Evolutionary conservation across 192 early-diverging fungal genomes (phyloP).

Genomic region (Entrophospora sp.): DNA sequence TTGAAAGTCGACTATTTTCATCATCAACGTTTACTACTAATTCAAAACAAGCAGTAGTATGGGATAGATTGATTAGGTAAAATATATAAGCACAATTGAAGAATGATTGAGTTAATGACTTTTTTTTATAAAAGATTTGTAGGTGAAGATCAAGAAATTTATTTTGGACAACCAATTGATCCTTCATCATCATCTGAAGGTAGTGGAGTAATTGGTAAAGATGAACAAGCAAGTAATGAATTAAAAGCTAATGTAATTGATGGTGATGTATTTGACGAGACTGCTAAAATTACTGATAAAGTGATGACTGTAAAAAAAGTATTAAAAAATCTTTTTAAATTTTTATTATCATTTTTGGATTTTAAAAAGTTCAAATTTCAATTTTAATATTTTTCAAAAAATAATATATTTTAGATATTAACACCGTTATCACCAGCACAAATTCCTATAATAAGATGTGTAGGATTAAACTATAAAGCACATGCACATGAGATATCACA

Average conservation of each 20-base stretch:
- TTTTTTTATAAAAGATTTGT: constrained; percentile 33
- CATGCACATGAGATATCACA: constrained; percentile 49
- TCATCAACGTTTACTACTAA: no score
- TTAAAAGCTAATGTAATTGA: constrained; percentile 37
- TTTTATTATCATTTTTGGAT: background rate
- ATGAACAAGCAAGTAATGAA: background rate
- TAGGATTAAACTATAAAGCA: constrained; percentile 51
- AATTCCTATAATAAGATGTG: constrained; percentile 38
- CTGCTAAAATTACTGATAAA: constrained; percentile 28
- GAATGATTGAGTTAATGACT: no score
- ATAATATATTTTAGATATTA: constrained; percentile 29
- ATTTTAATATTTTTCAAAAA: constrained; percentile 9
- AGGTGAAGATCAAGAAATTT: constrained; percentile 36
- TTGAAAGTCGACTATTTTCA: no score
- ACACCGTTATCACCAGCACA: constrained; percentile 31
- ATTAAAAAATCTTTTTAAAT: background rate
- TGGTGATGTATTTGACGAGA: constrained; percentile 34
- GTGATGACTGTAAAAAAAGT: constrained; percentile 37
- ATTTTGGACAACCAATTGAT: constrained; percentile 39
- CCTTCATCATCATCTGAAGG: constrained; percentile 1
- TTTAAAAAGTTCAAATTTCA: background rate
- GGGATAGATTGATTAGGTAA: no score
- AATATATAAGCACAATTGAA: no score
- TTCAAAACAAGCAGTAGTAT: no score
- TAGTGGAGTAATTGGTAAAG: no score